A percentile compares a stretch with the other conserved stretches of the same genome.
phyloP scores from a whole-genome alignment of 768 basidiomycete species.

The Boletus patriciae region DNA sequence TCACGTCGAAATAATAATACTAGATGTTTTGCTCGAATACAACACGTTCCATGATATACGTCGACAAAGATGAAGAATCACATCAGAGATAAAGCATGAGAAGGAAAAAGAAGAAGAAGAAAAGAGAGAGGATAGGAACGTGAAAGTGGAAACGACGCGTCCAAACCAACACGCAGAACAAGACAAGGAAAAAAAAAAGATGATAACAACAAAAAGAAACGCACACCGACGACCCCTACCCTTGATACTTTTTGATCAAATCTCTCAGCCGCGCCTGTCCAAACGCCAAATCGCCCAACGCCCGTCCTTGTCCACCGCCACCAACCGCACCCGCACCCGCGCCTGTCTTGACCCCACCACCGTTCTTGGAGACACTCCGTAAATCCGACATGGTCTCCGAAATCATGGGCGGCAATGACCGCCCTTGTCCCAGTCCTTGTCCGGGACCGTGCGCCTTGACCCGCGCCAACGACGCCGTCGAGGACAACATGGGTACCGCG shows the following conservation, averaged over 20 bases:
- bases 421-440: slow-evolving; percentile 20
- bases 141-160: neutral
- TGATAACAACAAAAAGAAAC: neutral
- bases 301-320: slow-evolving; percentile 11
- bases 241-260: slow-evolving; percentile 81
- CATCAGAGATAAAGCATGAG: neutral
- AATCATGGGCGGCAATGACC: slow-evolving; percentile 35
- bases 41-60: slow-evolving; percentile 8
- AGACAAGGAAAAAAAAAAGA: neutral
- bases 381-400: slow-evolving; percentile 30
- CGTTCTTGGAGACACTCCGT: slow-evolving; percentile 10
- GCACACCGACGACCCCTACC: slow-evolving; percentile 14
- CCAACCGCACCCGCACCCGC: neutral
- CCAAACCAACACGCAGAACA: neutral
- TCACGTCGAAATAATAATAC: neutral
- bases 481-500: slow-evolving; percentile 70
- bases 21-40: neutral
- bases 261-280: slow-evolving; percentile 76
- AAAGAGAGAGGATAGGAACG: neutral
- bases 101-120: neutral
- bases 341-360: slow-evolving; percentile 8
- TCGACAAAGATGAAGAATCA: neutral
- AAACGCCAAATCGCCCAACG: slow-evolving; percentile 57
- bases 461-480: slow-evolving; percentile 73
- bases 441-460: slow-evolving; percentile 30